These are phyloP conservation scores for Heterobasidion irregulare DNA, from an alignment of 1,284 basidiomycete species.

Conservation along the genomic window DNA sequence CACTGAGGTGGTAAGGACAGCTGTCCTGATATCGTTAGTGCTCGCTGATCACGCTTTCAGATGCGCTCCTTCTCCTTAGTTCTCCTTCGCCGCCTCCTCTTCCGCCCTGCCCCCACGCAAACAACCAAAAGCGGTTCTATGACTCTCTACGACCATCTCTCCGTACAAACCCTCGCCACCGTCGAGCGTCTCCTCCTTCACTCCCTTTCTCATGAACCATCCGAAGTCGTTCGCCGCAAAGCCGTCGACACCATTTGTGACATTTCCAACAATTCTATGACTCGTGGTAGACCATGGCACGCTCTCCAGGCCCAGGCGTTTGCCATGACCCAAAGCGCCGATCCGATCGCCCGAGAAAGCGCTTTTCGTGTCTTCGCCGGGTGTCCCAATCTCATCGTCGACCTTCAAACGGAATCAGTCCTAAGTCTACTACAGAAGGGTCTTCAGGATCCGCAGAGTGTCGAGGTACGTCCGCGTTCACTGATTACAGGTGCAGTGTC, in stretches of 20 bases:
- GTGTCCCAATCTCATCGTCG: slow-evolving; percentile 62
- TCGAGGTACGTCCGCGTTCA: slow-evolving; percentile 38
- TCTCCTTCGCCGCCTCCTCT: slow-evolving; percentile 66
- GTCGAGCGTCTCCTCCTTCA: slow-evolving; percentile 66
- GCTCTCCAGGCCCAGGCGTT: slow-evolving; percentile 64
- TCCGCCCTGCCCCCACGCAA: slow-evolving; percentile 37
- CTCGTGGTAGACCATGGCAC: slow-evolving; percentile 69
- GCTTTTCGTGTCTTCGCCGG: slow-evolving; percentile 62
- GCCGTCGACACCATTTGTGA: slow-evolving; percentile 68
- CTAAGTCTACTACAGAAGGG: slow-evolving; percentile 55
- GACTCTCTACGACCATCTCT: slow-evolving; percentile 67
- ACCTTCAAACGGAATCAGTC: slow-evolving; percentile 61
- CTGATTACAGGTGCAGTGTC: no score
- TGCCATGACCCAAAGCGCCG: slow-evolving; percentile 44
- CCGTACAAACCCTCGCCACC: slow-evolving; percentile 50
- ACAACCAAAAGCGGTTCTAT: slow-evolving; percentile 28
- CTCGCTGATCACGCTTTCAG: slow-evolving; percentile 22
- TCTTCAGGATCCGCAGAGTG: slow-evolving; percentile 49
- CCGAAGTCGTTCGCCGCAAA: slow-evolving; percentile 51
- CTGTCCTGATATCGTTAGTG: not conserved
- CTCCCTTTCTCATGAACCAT: slow-evolving; percentile 52
- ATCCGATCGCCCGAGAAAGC: slow-evolving; percentile 37
- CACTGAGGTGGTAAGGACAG: slow-evolving; percentile 56
- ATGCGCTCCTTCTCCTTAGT: slow-evolving; percentile 80
- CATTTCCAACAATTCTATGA: slow-evolving; percentile 65